Percentiles rank a stretch among this genome's conserved stretches.
Evolutionary conservation across 2,329 filamentous ascomycete genomes (phyloP).

Genomic region (Fusarium drepaniforme): DNA sequence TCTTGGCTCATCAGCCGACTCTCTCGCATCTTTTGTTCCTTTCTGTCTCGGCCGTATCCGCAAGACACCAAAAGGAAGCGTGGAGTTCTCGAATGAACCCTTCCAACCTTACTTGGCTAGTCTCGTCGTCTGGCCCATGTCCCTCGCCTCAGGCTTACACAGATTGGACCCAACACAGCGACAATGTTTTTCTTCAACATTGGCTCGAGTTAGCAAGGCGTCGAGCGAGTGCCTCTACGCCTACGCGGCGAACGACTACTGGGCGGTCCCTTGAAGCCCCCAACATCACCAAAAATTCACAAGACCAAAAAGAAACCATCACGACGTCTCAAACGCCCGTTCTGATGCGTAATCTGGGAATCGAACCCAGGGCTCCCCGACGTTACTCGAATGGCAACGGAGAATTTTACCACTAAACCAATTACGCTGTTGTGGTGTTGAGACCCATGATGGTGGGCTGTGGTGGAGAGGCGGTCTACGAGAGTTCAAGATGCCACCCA

Average conservation of each 20-base stretch:
- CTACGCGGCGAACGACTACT: neutral
- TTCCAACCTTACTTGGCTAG: neutral
- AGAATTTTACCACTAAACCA: neutral
- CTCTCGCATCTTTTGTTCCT: neutral
- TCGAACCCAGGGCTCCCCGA: neutral
- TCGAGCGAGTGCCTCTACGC: neutral
- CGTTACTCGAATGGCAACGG: neutral
- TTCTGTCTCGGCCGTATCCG: neutral
- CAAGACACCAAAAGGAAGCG: neutral
- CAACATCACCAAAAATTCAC: neutral
- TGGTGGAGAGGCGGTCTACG: neutral
- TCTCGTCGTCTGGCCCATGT: neutral
- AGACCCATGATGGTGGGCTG: neutral
- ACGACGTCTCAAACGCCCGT: neutral
- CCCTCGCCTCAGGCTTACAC: neutral
- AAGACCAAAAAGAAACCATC: neutral
- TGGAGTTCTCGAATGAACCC: neutral
- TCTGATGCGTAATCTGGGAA: neutral
- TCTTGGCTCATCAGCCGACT: neutral
- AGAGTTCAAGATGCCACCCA: neutral
- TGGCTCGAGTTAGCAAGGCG: neutral
- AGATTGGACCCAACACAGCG: neutral
- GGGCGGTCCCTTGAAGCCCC: neutral
- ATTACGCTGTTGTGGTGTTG: neutral
- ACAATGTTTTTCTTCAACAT: neutral